Base-by-base conservation (phyloP, 2,329 filamentous ascomycete species). In the Aspergillus melleus region DNA sequence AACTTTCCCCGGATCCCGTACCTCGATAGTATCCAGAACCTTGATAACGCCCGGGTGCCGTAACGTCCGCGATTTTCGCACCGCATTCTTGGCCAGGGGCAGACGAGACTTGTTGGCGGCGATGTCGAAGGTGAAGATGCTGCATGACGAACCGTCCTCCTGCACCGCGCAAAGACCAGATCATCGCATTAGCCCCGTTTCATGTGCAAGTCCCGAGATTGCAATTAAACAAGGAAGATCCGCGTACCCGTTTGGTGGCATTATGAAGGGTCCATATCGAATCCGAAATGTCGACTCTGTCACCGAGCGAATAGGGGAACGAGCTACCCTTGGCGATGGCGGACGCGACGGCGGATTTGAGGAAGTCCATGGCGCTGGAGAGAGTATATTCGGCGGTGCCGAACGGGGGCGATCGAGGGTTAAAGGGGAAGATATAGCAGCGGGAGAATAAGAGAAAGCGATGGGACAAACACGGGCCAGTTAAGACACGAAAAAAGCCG, bases 221-320 rank as follows among this genome's bases (percentile, higher is more conserved):
- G 19, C 12, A 42, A 46, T 50, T 52, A 11, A 47, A 19, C 32
- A 6, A 39, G 52, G 39, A 12, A 14, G 36, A 29, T 20, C 14
- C 19, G 10, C 81, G 64, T 84, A 95, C 93, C 79, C 91, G 88
- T 80, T 90, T 95, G 58, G 91, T 96, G 72, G 92, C 95, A 78
- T 98, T 97, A 78, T 95, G 89, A 60, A 99, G 81, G n/a, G 90
- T 91, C 93, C 95, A 99, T 70, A 98, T 93, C 26, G 94, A 96
- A 72, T 95, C 88, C 74, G 96, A 91, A 55, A 95, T 83, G 74
- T 98, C 94, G 61, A 98, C 90, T 74, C 90, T 87, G 77, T 99
- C 95, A 70, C 93, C 94, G 73, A 98, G 95, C 52, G 86, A 89
- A 75, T 96, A 98, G 4, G 92, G 92, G 73, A 97, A 96, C 6